Conservation (phyloP, 2,329 filamentous ascomycete genomes). For the Stemphylium vesicarium region DNA sequence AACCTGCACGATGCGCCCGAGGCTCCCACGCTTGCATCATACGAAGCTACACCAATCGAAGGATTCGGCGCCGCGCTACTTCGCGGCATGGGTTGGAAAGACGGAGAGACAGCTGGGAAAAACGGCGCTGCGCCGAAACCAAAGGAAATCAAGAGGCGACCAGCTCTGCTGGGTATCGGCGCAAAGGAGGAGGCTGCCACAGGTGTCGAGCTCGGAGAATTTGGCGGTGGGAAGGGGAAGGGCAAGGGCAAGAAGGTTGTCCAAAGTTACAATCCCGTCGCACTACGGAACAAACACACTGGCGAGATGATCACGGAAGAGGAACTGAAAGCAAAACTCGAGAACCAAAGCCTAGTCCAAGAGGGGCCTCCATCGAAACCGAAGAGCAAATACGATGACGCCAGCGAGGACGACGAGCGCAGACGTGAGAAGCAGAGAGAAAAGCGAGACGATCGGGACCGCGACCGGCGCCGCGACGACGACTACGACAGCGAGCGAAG, state of each 20-base stretch:
- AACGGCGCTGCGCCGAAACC: constrained; percentile 57
- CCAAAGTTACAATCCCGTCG: constrained; percentile 66
- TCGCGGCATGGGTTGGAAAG: constrained; percentile 94
- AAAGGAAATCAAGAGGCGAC: constrained; percentile 71
- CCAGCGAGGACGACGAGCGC: constrained; percentile 24
- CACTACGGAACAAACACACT: constrained; percentile 66
- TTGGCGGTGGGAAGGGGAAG: constrained; percentile 58
- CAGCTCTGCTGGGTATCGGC: constrained; percentile 85
- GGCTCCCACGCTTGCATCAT: constrained; percentile 78
- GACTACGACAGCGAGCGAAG: constrained; percentile 30
- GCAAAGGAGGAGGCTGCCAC: constrained; percentile 75
- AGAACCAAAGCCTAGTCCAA: constrained; percentile 55
- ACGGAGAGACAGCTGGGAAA: constrained; percentile 65
- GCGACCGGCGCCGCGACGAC: constrained; percentile 26
- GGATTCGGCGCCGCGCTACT: constrained; percentile 92
- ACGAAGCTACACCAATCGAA: constrained; percentile 87
- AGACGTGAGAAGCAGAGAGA: constrained; percentile 27
- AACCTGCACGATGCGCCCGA: constrained; percentile 77
- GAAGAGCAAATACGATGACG: constrained; percentile 21
- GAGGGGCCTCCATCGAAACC: constrained; percentile 44
- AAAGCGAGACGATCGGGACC: constrained; percentile 17
- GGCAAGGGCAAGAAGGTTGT: constrained; percentile 55
- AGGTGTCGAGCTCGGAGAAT: constrained; percentile 74
- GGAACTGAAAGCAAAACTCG: constrained; percentile 61
- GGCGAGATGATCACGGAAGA: constrained; percentile 69